Conservation (phyloP, 129 eudicot genomes). For the Heracleum sosnowskyi region DNA sequence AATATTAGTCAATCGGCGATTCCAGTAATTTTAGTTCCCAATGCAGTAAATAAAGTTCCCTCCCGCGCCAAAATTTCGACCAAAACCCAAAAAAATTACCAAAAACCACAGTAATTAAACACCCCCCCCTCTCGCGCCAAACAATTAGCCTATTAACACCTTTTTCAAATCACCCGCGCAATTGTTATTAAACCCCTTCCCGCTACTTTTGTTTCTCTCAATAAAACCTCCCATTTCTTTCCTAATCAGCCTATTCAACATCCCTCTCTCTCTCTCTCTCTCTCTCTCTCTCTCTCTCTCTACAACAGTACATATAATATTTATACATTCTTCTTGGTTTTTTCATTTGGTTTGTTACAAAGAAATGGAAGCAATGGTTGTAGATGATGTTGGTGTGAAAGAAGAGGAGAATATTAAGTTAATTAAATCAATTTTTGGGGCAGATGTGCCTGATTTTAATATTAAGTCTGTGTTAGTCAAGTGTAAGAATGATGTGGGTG, state of each 20-base stretch:
- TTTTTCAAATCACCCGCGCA: not conserved
- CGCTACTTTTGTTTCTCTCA: not conserved
- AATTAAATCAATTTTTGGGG: constrained; percentile 22
- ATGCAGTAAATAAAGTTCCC: not conserved
- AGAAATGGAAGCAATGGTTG: constrained; percentile 21
- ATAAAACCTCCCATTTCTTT: not conserved
- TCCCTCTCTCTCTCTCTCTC: too few species aligned
- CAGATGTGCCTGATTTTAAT: constrained; percentile 16
- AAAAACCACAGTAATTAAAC: not conserved
- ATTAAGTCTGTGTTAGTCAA: constrained; percentile 21
- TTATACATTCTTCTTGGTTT: not conserved
- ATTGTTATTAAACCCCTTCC: too few species aligned
- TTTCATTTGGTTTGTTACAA: not conserved
- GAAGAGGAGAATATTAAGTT: constrained; percentile 17
- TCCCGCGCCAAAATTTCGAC: too few species aligned
- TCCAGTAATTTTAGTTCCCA: not conserved
- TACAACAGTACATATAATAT: not conserved
- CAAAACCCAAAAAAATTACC: not conserved
- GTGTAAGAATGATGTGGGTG: constrained; percentile 19
- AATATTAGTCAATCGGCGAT: too few species aligned
- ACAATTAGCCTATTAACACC: too few species aligned
- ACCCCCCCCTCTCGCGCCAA: not conserved
- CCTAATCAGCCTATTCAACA: too few species aligned
- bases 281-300: not conserved
- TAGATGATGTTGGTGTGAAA: constrained; percentile 4